These are phyloP conservation scores for Fusarium tjaetaba DNA, from an alignment of 2,329 filamentous ascomycete species.

Conservation along the genomic window DNA sequence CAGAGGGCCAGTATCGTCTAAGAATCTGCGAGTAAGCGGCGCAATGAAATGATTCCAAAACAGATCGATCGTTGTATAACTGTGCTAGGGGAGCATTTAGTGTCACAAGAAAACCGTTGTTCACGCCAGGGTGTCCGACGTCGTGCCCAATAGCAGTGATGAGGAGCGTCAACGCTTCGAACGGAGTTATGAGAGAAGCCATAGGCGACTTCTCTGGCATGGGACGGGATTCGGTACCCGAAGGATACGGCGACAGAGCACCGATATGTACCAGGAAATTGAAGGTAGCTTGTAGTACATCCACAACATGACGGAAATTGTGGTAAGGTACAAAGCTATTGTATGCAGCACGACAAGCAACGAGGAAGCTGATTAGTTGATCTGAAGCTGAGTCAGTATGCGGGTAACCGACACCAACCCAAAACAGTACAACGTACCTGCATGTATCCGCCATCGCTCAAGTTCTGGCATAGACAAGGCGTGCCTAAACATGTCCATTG, in stretches of 20 bases:
- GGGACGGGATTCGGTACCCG: constrained; percentile 48
- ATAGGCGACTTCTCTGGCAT: constrained; percentile 68
- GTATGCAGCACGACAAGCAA: constrained; percentile 92
- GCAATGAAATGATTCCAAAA: constrained; percentile 96
- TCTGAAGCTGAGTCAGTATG: constrained; percentile 64
- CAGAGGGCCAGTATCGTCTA: constrained; percentile 87
- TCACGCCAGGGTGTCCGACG: constrained; percentile 96
- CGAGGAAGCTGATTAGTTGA: constrained; percentile 84
- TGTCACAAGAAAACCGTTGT: constrained; percentile 94
- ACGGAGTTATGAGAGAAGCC: constrained; percentile 79
- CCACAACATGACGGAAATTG: constrained; percentile 97
- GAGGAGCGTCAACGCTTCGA: constrained; percentile 88
- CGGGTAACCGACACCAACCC: constrained; percentile 9
- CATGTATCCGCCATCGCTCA: constrained; percentile 80
- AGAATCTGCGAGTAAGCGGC: constrained; percentile 97
- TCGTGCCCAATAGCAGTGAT: constrained; percentile 98
- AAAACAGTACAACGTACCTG: constrained; percentile 64
- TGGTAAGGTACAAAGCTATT: constrained; percentile 97
- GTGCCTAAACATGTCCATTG: constrained; percentile 90
- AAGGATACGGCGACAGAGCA: constrained; percentile 73
- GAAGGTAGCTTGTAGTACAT: constrained; percentile 94
- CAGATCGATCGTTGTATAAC: constrained; percentile 95
- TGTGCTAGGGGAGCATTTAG: constrained; percentile 93
- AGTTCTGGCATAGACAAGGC: constrained; percentile 84
- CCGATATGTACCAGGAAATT: constrained; percentile 87